Percentiles rank a stretch among this genome's conserved stretches.
Evolutionary conservation across 805 yeast species (phyloP).

Genomic region (Novakomyces olei): DNA sequence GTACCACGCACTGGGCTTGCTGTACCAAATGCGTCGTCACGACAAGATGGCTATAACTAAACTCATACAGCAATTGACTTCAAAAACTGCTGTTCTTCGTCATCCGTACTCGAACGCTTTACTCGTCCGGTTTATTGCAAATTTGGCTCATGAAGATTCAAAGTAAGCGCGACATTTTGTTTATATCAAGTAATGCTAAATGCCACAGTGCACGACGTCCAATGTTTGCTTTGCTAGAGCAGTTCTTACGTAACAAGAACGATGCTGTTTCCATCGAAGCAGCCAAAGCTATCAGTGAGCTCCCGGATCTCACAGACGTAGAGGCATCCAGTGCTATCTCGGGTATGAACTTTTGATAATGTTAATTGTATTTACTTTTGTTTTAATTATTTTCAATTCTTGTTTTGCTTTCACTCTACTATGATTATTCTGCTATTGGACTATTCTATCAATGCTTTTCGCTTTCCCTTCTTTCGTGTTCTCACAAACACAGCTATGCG

Average conservation of each 20-base stretch:
- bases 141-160: constrained; percentile 50
- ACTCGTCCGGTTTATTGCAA: constrained; percentile 60
- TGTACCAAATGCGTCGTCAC: constrained; percentile 69
- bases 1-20: constrained; percentile 83
- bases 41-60: constrained; percentile 88
- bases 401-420: too few species aligned
- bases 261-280: constrained; percentile 89
- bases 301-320: constrained; percentile 34
- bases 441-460: too few species aligned
- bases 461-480: too few species aligned
- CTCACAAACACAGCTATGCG: too few species aligned
- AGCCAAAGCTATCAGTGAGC: constrained; percentile 44
- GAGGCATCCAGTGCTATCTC: constrained; percentile 49
- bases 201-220: constrained; percentile 55
- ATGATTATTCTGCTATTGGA: too few species aligned
- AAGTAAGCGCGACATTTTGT: constrained; percentile 35
- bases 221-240: too few species aligned
- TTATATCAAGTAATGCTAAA: constrained; percentile 45
- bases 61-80: constrained; percentile 52
- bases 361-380: too few species aligned
- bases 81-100: constrained; percentile 28
- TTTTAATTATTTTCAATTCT: too few species aligned
- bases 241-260: too few species aligned
- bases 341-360: too few species aligned
- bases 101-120: constrained; percentile 66